These are phyloP conservation scores for Platanthera guangdongensis DNA, from an alignment of 106 monocot genomes.

Conservation along the genomic window DNA sequence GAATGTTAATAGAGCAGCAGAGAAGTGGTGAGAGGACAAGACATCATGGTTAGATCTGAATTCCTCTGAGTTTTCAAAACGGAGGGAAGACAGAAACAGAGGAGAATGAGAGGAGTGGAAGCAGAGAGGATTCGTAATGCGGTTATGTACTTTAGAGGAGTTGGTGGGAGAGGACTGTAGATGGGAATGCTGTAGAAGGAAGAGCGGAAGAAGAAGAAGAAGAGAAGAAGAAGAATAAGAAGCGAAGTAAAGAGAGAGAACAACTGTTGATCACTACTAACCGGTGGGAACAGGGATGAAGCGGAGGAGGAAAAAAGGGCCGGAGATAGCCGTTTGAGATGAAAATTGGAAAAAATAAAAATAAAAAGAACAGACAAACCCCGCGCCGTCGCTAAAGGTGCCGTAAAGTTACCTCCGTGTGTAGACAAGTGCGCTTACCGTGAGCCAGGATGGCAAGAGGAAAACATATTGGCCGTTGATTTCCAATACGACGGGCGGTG, in stretches of 20 bases:
- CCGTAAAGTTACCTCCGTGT: neutral
- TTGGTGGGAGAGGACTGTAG: constrained; percentile 4
- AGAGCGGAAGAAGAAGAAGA: constrained; percentile 4
- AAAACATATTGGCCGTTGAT: too few species aligned
- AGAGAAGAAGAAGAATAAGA: constrained; percentile 5
- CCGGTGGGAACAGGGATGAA: constrained; percentile 1
- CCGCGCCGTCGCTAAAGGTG: neutral
- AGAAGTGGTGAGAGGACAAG: neutral
- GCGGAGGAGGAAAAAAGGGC: neutral
- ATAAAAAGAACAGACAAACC: neutral
- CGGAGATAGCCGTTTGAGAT: constrained; percentile 3
- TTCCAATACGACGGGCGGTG: neutral
- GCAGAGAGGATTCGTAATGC: neutral
- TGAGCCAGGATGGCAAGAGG: too few species aligned
- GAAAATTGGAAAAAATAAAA: neutral
- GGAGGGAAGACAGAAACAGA: neutral
- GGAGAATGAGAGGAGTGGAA: neutral
- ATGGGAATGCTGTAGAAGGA: neutral
- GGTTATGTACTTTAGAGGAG: neutral
- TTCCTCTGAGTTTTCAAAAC: neutral
- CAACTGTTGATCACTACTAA: constrained; percentile 12
- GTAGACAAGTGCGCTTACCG: neutral
- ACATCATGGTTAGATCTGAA: constrained; percentile 6
- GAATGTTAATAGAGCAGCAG: neutral
- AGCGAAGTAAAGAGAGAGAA: constrained; percentile 16